These are phyloP conservation scores for Ceriops zippeliana DNA, from an alignment of 345 rosid species.

Conservation along the genomic window DNA sequence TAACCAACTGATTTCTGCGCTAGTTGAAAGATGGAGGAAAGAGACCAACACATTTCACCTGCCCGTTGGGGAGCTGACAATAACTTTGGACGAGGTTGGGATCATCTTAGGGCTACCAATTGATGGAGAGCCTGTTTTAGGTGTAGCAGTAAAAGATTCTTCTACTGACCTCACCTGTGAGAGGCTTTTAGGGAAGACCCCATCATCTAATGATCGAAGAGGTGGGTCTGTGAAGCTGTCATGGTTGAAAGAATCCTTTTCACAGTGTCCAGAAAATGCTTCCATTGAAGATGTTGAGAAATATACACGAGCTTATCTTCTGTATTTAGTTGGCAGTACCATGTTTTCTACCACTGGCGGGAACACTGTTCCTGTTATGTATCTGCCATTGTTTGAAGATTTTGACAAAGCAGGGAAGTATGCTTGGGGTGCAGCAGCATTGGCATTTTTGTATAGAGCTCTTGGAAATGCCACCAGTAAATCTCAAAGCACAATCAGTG, in stretches of 20 bases:
- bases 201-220: constrained; percentile 68
- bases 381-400: constrained; percentile 75
- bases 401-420: constrained; percentile 77
- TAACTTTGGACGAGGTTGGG: constrained; percentile 73
- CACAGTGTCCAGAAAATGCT: constrained; percentile 64
- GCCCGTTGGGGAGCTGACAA: constrained; percentile 83
- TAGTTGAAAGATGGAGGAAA: constrained; percentile 96
- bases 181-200: constrained; percentile 62
- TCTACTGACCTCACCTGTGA: constrained; percentile 64
- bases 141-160: constrained; percentile 52
- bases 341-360: constrained; percentile 92
- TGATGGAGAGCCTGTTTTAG: constrained; percentile 88
- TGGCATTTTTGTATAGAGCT: constrained; percentile 86
- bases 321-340: constrained; percentile 88
- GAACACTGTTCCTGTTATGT: constrained; percentile 93
- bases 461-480: constrained; percentile 93
- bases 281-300: constrained; percentile 53
- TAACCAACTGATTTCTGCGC: constrained; percentile 84
- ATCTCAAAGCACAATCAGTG: constrained; percentile 92
- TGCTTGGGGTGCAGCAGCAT: constrained; percentile 96
- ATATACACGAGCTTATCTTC: constrained; percentile 77
- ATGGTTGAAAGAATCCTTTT: constrained; percentile 87
- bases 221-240: constrained; percentile 97
- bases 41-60: constrained; percentile 93
- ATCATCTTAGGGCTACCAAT: constrained; percentile 70